phyloP scores from a whole-genome alignment of 768 basidiomycete genomes.

The Mycena indigotica region DNA sequence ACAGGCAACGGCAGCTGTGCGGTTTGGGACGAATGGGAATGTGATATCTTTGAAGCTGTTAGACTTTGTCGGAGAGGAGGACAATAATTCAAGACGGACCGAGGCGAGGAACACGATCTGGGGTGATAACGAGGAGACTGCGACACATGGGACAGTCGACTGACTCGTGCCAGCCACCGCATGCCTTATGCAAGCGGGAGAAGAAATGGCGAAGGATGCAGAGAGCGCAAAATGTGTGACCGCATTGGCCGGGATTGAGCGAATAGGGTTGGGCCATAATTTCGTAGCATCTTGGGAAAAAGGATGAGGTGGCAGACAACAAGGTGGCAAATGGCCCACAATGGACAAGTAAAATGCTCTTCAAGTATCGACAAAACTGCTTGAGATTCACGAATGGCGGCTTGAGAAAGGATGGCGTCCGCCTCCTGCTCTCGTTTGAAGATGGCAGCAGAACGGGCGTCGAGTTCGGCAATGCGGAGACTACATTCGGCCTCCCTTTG shows the following conservation, averaged over 20 bases:
- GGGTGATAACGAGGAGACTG: conserved; percentile 50
- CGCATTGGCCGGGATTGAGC: conserved; percentile 57
- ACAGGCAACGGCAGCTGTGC: conserved; percentile 54
- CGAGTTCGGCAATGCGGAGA: conserved; percentile 38
- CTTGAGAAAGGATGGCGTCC: conserved; percentile 40
- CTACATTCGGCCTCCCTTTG: conserved; percentile 44
- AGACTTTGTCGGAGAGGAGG: not conserved
- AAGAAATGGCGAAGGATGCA: conserved; percentile 73
- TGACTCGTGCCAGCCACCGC: conserved; percentile 68
- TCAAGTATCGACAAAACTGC: conserved; percentile 55
- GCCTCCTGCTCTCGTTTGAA: conserved; percentile 46
- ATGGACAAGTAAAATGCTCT: conserved; percentile 64
- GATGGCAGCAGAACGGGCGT: conserved; percentile 42
- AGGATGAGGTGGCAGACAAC: conserved; percentile 3
- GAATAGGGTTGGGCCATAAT: conserved; percentile 63
- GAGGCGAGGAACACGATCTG: conserved; percentile 53
- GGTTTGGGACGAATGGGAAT: conserved; percentile 67
- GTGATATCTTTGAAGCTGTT: conserved; percentile 35
- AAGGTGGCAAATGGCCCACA: conserved; percentile 43
- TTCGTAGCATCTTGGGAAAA: conserved; percentile 59
- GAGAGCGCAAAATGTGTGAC: conserved; percentile 68
- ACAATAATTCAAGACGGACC: conserved; percentile 8
- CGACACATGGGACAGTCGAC: conserved; percentile 73
- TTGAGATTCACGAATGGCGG: conserved; percentile 44
- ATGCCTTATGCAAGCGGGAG: conserved; percentile 61